Conservation (phyloP, 495 filamentous ascomycete species). For the Aspergillus baeticus region DNA sequence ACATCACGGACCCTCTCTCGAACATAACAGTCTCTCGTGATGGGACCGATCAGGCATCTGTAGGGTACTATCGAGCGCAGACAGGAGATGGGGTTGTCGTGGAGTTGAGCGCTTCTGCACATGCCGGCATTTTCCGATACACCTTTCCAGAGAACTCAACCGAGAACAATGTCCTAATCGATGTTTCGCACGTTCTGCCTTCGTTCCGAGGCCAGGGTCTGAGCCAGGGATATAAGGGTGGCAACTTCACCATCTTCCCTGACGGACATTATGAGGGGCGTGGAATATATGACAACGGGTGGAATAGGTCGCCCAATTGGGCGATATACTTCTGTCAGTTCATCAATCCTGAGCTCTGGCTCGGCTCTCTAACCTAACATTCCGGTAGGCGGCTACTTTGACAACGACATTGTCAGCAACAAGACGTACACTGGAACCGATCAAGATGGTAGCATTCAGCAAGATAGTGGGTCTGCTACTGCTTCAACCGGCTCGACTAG, state of each 20-base stretch:
- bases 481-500: slow-evolving; percentile 28
- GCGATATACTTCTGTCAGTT: slow-evolving; percentile 63
- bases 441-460: slow-evolving; percentile 26
- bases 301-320: slow-evolving; percentile 62
- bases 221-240: slow-evolving; percentile 66
- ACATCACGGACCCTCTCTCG: slow-evolving; percentile 54
- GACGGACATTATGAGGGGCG: slow-evolving; percentile 62
- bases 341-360: neutral
- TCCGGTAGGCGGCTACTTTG: slow-evolving; percentile 53
- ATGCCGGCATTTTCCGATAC: slow-evolving; percentile 64
- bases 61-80: slow-evolving; percentile 64
- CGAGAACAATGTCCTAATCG: slow-evolving; percentile 55
- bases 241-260: slow-evolving; percentile 50
- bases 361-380: neutral
- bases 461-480: slow-evolving; percentile 24
- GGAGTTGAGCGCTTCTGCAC: slow-evolving; percentile 60
- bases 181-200: slow-evolving; percentile 69
- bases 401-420: slow-evolving; percentile 38
- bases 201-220: slow-evolving; percentile 58
- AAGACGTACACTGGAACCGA: slow-evolving; percentile 32
- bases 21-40: slow-evolving; percentile 53
- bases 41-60: slow-evolving; percentile 49
- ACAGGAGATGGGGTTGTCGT: slow-evolving; percentile 54
- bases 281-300: slow-evolving; percentile 64
- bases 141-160: slow-evolving; percentile 46